These are phyloP conservation scores for Lagenaria siceraria DNA, from an alignment of 306 rosid species.

Conservation along the genomic window DNA sequence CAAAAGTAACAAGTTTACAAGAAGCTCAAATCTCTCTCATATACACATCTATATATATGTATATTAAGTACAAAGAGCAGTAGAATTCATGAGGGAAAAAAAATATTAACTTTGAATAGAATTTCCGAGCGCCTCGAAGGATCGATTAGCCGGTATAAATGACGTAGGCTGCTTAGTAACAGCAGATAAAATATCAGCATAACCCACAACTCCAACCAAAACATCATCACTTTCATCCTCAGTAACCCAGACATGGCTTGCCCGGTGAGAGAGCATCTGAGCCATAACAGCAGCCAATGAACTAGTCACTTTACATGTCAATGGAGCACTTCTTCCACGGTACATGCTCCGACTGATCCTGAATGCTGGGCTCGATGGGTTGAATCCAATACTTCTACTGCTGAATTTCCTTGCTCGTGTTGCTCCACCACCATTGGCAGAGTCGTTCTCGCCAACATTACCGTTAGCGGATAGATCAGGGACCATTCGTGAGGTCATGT, in stretches of 20 bases:
- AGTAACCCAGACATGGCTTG: slow-evolving; percentile 86
- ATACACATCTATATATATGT: not conserved
- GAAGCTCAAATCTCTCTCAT: not conserved
- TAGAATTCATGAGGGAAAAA: not conserved
- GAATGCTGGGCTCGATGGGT: slow-evolving; percentile 33
- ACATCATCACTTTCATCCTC: slow-evolving; percentile 64
- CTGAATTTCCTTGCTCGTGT: slow-evolving; percentile 51
- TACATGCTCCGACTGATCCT: slow-evolving; percentile 75
- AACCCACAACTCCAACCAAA: slow-evolving; percentile 79
- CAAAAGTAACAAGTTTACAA: not conserved
- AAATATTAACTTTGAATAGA: slow-evolving; percentile 35
- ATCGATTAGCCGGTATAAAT: slow-evolving; percentile 27
- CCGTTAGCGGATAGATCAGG: slow-evolving; percentile 26
- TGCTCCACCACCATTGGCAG: slow-evolving; percentile 28
- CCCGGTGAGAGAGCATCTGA: slow-evolving; percentile 95
- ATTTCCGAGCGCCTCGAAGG: slow-evolving; percentile 30
- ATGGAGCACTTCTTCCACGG: slow-evolving; percentile 84
- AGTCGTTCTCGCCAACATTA: slow-evolving; percentile 19
- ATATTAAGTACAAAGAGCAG: not conserved
- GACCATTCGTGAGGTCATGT: slow-evolving; percentile 29
- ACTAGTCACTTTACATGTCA: slow-evolving; percentile 78
- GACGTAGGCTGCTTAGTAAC: slow-evolving; percentile 59
- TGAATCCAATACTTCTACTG: slow-evolving; percentile 79
- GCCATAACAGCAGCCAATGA: slow-evolving; percentile 99
- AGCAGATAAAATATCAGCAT: slow-evolving; percentile 70